These are phyloP conservation scores for Sonneratia alba DNA, from an alignment of 345 rosid genomes.

Conservation along the genomic window DNA sequence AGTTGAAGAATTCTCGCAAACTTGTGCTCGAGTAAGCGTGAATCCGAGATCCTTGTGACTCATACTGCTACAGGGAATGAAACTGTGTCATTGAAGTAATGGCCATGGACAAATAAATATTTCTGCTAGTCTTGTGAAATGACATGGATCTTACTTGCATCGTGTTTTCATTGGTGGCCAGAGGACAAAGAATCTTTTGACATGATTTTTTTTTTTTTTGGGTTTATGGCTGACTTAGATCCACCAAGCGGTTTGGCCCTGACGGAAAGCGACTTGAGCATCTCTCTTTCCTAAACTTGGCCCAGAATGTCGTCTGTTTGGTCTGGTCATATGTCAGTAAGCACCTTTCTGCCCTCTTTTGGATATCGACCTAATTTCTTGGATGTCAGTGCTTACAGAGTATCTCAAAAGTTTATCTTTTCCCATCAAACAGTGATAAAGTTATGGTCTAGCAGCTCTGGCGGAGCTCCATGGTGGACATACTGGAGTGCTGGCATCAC, in stretches of 20 bases:
- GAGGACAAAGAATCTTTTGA: no score
- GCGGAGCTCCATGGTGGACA: conserved; percentile 93
- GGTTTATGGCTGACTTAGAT: conserved; percentile 29
- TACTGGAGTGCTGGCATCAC: conserved; percentile 99
- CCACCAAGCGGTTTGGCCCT: conserved; percentile 81
- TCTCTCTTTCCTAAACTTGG: conserved; percentile 79
- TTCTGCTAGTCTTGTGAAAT: no score
- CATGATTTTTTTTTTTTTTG: background rate
- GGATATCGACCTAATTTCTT: background rate
- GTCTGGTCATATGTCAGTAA: conserved; percentile 87
- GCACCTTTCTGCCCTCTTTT: conserved; percentile 8
- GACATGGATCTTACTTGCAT: no score
- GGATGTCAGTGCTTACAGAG: background rate
- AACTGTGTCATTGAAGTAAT: no score
- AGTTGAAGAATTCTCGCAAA: no score
- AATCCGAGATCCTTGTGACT: no score
- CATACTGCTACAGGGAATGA: no score
- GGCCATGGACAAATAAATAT: no score
- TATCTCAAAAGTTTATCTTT: background rate
- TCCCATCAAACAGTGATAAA: conserved; percentile 50
- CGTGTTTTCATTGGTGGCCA: no score
- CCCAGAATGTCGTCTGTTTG: conserved; percentile 84
- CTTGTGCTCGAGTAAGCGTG: no score
- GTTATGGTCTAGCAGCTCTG: conserved; percentile 58
- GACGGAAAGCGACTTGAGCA: conserved; percentile 87